Base-by-base conservation (phyloP, 2,329 filamentous ascomycete genomes). In the Trichoderma oligosporum region DNA sequence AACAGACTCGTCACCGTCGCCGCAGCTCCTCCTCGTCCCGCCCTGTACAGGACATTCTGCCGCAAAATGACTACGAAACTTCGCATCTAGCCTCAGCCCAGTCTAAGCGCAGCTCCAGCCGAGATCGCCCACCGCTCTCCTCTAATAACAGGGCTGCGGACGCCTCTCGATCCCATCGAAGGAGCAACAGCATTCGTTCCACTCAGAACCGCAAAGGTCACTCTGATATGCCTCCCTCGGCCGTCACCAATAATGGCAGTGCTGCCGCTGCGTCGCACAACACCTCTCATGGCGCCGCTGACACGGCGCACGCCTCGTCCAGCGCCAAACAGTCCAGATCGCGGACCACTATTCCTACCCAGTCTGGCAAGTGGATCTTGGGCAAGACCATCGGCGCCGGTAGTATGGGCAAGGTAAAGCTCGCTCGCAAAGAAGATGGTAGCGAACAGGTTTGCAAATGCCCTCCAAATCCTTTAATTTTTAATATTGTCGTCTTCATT, bases 351-450 rank as follows among this genome's bases (percentile, higher is more conserved):
- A 96, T 99, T 69, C 89, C 89, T 51, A 91, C 92, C 3, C 86
- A 88, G 45, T 91, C 92, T 11, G 94, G 94, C 58, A 91, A 92
- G 77, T 99, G 93, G 91, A 85, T 91, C 56, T 79, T 99, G 52
- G 93, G 93, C 59, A 97, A 97, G 79, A 97, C 94, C 3, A 94
- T 99, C 67, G 94, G 94, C 60, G 91, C 92, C 53, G 94, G 94
- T 49, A 97, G 93, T 73, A 99, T 99, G 94, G 94, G 94, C 63
- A 97, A 97, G 73, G 94, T 99, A 61, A 97, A 97, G 76, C 79
- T 99, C 64, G 94, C 94, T 22, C 89, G 89, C 66, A 95, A 95
- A 73, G 82, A 88, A 64, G 92, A 96, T 67, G 89, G 89, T 18
- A 89, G 88, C 65, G 94, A 97, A 77, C 89, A 97, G 84, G 91